Evolutionary conservation across 2,329 filamentous ascomycete genomes (phyloP), one percentile per base, ranked within the genome.

Genomic region (Epichloe aotearoae): DNA sequence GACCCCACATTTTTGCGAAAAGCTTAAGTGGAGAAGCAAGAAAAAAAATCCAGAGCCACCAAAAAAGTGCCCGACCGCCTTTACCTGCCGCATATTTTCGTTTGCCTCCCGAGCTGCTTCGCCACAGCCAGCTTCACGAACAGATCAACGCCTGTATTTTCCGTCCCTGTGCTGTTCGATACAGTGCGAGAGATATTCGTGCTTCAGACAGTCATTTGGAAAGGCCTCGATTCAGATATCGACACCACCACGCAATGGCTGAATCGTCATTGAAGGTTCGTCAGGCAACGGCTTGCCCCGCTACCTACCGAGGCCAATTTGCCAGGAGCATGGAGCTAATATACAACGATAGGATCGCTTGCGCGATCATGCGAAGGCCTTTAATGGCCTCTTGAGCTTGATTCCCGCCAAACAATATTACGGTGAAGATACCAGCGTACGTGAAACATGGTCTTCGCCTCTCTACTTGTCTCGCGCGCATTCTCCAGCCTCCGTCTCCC

Each of bases 381-480:
- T 95, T 62, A 85, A 94, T 69, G 88, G 88, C 44, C 73, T 95
- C 48, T 73, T 95, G 65, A 91, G 88, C 52, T 74, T 95, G 56
- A 95, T 94, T 53, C 88, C 90, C 40, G 88, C 88, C 54, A 90
- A 93, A 69, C 82, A 88, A 60, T 95, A 95, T 69, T 95, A 94
- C 61, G 87, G 84, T 51, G 82, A 90, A 65, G 88, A 95, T 64
- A 85, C 78, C 55, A 88, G 77, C 68, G 87, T 91, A 83, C 61
- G 85, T 82, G 51, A 48, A 56, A 3, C 33, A 36, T 20, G 17
- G 20, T 17, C 5, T 14, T 44, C 12, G n/a, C 8, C 39, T 17
- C 12, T 38, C 34, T 37, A 23, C 30, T 23, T 36, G n/a, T 36
- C 17, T 20, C 7, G 5, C n/a, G 17, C 7, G 14, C 30, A n/a